Evolutionary conservation across 805 yeast species (phyloP).

Genomic region (Maudiozyma bulderi): DNA sequence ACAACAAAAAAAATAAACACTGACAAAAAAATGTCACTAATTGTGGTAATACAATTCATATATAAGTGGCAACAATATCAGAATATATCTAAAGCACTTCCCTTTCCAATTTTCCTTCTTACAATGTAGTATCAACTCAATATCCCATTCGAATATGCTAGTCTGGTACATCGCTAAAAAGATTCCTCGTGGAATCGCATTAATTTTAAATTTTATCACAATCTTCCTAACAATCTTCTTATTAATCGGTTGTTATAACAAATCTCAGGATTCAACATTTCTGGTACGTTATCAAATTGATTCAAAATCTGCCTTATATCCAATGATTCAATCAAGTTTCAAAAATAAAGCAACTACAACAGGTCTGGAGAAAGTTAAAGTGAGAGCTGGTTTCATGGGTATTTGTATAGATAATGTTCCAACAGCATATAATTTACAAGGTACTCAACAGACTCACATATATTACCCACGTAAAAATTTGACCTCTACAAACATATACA

Average conservation of each 20-base stretch:
- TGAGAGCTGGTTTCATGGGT: conserved; percentile 48
- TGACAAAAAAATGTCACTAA: no score
- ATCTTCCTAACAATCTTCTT: conserved; percentile 45
- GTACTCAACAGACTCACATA: conserved; percentile 7
- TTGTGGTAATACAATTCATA: no score
- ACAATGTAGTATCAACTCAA: neutral
- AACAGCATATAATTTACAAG: conserved; percentile 9
- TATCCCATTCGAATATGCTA: neutral
- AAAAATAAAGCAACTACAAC: conserved; percentile 21
- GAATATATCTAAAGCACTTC: neutral
- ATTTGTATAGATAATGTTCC: conserved; percentile 39
- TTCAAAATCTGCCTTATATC: conserved; percentile 34
- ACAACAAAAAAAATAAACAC: no score
- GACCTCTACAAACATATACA: conserved; percentile 14
- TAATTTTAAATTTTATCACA: conserved; percentile 37
- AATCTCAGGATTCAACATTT: conserved; percentile 40
- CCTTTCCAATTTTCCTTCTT: neutral
- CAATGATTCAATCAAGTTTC: conserved; percentile 34
- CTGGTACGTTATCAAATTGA: conserved; percentile 43
- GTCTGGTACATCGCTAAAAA: conserved; percentile 7
- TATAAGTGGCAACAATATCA: no score
- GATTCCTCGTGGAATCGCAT: conserved; percentile 35
- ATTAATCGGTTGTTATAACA: conserved; percentile 44
- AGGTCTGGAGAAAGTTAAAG: conserved; percentile 33
- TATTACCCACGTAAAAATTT: conserved; percentile 24